Conservation (phyloP, 495 filamentous ascomycete genomes). For the Pseudevernia furfuracea region DNA sequence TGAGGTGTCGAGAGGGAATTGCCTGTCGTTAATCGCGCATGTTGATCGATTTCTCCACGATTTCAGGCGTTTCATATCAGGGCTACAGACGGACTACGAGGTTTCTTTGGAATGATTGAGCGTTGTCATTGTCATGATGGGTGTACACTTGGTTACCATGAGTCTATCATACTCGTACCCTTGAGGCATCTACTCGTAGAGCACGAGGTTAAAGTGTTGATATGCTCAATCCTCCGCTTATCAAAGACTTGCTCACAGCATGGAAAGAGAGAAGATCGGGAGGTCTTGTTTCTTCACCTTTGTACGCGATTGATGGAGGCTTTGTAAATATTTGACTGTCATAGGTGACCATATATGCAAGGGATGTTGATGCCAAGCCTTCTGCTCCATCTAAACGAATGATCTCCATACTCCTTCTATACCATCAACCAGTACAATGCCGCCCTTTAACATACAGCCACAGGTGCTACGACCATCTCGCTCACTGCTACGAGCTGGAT, state of each 20-base stretch:
- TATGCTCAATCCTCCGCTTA: background rate
- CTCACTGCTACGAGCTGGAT: constrained; percentile 13
- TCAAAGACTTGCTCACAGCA: background rate
- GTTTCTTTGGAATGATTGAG: background rate
- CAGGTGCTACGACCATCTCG: background rate
- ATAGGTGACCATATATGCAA: too few relatives aligned
- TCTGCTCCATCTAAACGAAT: background rate
- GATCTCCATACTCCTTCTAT: background rate
- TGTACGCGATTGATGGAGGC: too few relatives aligned
- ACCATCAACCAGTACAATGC: constrained; percentile 1
- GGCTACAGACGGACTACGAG: constrained; percentile 18
- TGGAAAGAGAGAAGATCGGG: background rate
- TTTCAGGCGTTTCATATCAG: constrained; percentile 29
- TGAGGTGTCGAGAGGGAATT: constrained; percentile 40
- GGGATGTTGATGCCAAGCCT: background rate
- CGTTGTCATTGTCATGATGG: background rate
- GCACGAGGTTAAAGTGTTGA: background rate
- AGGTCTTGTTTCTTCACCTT: too few relatives aligned
- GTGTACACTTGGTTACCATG: background rate
- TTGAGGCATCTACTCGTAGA: too few relatives aligned
- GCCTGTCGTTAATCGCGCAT: constrained; percentile 55
- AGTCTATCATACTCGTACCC: too few relatives aligned
- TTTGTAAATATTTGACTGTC: background rate
- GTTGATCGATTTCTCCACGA: constrained; percentile 28
- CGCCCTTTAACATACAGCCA: constrained; percentile 6